phyloP scores from a whole-genome alignment of 208 protist genomes.

The Leishmania gerbilli region DNA sequence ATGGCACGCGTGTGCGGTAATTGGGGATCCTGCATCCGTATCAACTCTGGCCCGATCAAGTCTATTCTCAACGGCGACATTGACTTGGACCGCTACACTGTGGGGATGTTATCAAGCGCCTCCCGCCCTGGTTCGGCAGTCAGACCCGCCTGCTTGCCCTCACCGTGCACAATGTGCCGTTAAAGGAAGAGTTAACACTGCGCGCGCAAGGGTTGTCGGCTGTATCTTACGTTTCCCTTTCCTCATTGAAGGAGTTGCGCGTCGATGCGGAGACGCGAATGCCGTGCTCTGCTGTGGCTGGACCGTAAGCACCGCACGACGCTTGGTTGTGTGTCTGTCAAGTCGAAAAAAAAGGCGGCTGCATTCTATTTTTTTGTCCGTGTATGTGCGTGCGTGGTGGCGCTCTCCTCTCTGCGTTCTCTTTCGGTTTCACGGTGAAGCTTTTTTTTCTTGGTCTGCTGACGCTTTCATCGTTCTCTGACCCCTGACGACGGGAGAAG shows the following conservation, averaged over 20 bases:
- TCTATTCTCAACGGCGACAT: conserved; percentile 22
- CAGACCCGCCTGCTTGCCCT: conserved; percentile 32
- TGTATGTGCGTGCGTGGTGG: neutral
- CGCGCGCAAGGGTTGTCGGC: conserved; percentile 29
- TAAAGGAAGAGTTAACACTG: conserved; percentile 26
- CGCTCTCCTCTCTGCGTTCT: too few relatives aligned
- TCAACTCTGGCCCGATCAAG: conserved; percentile 23
- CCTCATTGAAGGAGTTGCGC: conserved; percentile 25
- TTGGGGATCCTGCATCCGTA: conserved; percentile 9
- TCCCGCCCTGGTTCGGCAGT: conserved; percentile 43
- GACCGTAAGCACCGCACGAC: too few relatives aligned
- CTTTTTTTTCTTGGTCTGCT: too few relatives aligned
- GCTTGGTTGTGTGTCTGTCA: too few relatives aligned
- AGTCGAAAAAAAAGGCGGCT: too few relatives aligned
- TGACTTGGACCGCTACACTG: conserved; percentile 33
- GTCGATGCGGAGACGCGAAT: neutral
- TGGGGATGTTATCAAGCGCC: conserved; percentile 32
- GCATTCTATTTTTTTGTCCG: too few relatives aligned
- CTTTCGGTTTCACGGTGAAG: too few relatives aligned
- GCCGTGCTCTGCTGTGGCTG: neutral
- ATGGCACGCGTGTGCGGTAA: neutral
- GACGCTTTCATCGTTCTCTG: too few relatives aligned
- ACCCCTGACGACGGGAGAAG: too few relatives aligned
- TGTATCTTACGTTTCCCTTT: conserved; percentile 14
- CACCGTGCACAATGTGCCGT: conserved; percentile 24